phyloP scores from a whole-genome alignment of 805 yeast genomes.

The Candida taoyuanica region DNA sequence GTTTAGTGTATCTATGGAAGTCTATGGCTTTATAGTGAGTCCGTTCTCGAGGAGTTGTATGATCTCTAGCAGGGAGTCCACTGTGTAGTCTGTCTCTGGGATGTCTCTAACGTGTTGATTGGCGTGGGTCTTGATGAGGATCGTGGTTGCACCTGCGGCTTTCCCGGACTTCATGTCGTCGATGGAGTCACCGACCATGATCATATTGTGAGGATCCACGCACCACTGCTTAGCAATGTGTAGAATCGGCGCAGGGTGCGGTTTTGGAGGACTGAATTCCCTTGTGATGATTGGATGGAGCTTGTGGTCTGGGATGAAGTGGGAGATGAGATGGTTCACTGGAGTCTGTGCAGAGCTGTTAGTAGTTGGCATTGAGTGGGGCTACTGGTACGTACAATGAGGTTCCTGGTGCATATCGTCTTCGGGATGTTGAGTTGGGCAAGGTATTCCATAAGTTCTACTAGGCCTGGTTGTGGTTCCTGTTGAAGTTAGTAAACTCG shows the following conservation, averaged over 20 bases:
- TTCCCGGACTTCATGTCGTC: slow-evolving; percentile 67
- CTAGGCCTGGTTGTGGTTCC: slow-evolving; percentile 25
- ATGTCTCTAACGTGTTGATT: slow-evolving; percentile 41
- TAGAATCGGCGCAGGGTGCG: slow-evolving; percentile 57
- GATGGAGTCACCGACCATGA: slow-evolving; percentile 72
- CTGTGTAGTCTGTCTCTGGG: slow-evolving; percentile 24
- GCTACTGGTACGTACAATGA: slow-evolving; percentile 21
- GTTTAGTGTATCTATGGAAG: no score
- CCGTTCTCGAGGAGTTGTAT: slow-evolving; percentile 34
- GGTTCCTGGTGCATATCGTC: slow-evolving; percentile 62
- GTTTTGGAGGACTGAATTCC: slow-evolving; percentile 64
- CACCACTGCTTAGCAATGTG: slow-evolving; percentile 51
- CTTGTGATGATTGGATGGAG: slow-evolving; percentile 58
- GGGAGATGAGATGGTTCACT: slow-evolving; percentile 45
- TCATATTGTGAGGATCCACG: slow-evolving; percentile 38
- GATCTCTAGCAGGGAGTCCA: slow-evolving; percentile 34
- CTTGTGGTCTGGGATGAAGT: slow-evolving; percentile 36
- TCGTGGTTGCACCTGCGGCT: slow-evolving; percentile 57
- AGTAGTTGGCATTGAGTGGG: not conserved
- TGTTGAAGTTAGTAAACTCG: not conserved
- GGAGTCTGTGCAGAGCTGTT: slow-evolving; percentile 30
- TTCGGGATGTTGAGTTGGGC: slow-evolving; percentile 32
- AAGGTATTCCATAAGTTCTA: slow-evolving; percentile 15
- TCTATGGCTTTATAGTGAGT: slow-evolving; percentile 14
- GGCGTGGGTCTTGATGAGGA: slow-evolving; percentile 47